A percentile compares a stretch with the other conserved stretches of the same genome.
These are phyloP conservation scores for Trichoderma sp. DNA, from an alignment of 2,329 filamentous ascomycete species.

Conservation along the genomic window DNA sequence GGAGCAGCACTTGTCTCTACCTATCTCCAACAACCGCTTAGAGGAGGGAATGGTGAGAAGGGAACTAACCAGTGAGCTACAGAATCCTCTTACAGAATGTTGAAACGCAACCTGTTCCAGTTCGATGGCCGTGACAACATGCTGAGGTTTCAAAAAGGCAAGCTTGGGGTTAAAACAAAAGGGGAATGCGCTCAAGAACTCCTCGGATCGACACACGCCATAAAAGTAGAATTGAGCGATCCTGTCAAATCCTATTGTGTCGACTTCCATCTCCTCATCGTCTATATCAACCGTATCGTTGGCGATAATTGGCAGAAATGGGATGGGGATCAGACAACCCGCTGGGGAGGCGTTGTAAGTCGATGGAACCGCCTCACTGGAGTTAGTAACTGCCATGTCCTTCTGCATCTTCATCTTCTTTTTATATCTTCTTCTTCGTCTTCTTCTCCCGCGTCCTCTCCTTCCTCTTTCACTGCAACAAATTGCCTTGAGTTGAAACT, in stretches of 20 bases:
- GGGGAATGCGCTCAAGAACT: constrained; percentile 45
- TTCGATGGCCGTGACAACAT: constrained; percentile 58
- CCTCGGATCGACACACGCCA: background rate
- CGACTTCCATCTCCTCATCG: background rate
- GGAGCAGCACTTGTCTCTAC: background rate
- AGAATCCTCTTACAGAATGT: constrained; percentile 49
- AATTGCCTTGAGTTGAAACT: background rate
- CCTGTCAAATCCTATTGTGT: background rate
- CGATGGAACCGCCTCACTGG: background rate
- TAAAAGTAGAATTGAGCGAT: constrained; percentile 1
- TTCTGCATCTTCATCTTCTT: background rate
- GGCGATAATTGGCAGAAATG: background rate
- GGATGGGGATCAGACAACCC: background rate
- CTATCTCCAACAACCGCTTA: background rate
- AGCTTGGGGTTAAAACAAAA: constrained; percentile 62
- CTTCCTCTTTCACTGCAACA: background rate
- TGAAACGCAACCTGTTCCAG: constrained; percentile 56
- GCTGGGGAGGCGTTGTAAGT: background rate
- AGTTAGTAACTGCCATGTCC: background rate
- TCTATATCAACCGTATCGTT: background rate
- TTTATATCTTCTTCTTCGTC: background rate
- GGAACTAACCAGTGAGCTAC: constrained; percentile 51
- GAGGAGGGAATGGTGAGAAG: background rate
- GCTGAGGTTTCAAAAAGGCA: constrained; percentile 66
- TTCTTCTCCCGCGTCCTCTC: background rate